These are phyloP conservation scores for Fusarium verrucosum DNA, from an alignment of 2,329 filamentous ascomycete genomes.

Conservation along the genomic window DNA sequence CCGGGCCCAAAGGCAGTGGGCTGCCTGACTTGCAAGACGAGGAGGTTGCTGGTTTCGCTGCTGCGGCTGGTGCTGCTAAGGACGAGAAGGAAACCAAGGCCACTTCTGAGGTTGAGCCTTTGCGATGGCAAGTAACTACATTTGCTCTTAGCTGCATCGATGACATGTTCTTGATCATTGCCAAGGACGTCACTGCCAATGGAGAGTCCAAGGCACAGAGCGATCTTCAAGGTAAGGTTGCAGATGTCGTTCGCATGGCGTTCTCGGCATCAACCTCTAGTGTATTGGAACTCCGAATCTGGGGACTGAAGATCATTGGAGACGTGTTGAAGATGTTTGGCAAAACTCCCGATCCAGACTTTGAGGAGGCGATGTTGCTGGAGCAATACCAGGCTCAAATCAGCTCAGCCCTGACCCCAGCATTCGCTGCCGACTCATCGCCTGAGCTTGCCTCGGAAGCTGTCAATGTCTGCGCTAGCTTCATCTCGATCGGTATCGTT, in stretches of 20 bases:
- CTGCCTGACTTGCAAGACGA: constrained; percentile 90
- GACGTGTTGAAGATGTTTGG: constrained; percentile 96
- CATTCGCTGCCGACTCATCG: constrained; percentile 94
- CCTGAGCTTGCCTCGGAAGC: constrained; percentile 95
- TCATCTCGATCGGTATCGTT: constrained; percentile 96
- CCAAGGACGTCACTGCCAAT: constrained; percentile 79
- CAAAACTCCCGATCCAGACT: constrained; percentile 93
- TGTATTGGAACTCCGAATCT: constrained; percentile 87
- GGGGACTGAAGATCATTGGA: constrained; percentile 93
- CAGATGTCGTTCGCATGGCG: constrained; percentile 94
- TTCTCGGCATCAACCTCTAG: constrained; percentile 97
- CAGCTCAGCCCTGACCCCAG: constrained; percentile 92
- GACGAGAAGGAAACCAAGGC: constrained; percentile 63
- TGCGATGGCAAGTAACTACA: constrained; percentile 94
- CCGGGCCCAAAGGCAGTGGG: constrained; percentile 57
- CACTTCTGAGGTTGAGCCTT: constrained; percentile 77
- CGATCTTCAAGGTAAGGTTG: constrained; percentile 83
- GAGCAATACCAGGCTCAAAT: constrained; percentile 99
- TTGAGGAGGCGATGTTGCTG: constrained; percentile 93
- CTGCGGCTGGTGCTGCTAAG: constrained; percentile 69
- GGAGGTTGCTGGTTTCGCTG: constrained; percentile 94
- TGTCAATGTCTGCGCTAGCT: constrained; percentile 96
- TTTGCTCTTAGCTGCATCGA: constrained; percentile 92
- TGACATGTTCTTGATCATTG: constrained; percentile 81
- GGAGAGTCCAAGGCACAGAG: constrained; percentile 81